A percentile compares a stretch with the other conserved stretches of the same genome.
Conservation (phyloP, 352 stramenopile species). For the Phytopythium litorale region DNA sequence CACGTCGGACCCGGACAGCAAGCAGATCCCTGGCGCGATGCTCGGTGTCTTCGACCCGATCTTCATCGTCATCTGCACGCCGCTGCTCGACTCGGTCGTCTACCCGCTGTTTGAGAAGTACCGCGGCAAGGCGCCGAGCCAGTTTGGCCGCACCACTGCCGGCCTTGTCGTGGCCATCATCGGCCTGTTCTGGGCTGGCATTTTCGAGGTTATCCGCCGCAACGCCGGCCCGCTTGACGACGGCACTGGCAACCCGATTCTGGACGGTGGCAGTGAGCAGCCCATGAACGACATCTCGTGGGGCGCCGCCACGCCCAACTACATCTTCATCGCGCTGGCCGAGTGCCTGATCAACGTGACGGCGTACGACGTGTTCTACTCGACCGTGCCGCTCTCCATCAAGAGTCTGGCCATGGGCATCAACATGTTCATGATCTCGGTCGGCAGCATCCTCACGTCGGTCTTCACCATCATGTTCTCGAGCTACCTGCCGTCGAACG, state of each 20-base stretch:
- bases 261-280: conserved; percentile 33
- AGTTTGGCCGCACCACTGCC: conserved; percentile 27
- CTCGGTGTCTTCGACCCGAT: conserved; percentile 45
- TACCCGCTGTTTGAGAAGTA: conserved; percentile 29
- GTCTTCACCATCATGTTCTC: conserved; percentile 70
- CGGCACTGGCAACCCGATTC: conserved; percentile 24
- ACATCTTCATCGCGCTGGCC: conserved; percentile 49
- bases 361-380: conserved; percentile 58
- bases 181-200: conserved; percentile 25
- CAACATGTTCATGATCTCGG: conserved; percentile 55
- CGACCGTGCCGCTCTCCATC: conserved; percentile 37
- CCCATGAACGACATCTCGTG: conserved; percentile 63
- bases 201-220: conserved; percentile 56
- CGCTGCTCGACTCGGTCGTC: conserved; percentile 27
- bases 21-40: conserved; percentile 49
- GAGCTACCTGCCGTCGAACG: conserved; percentile 36
- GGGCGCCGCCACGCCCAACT: conserved; percentile 42
- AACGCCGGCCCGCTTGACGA: conserved; percentile 37
- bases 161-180: conserved; percentile 1
- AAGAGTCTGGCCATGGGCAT: conserved; percentile 63
- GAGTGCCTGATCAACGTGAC: conserved; percentile 66
- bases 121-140: conserved; percentile 18
- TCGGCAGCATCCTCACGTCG: conserved; percentile 51
- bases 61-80: conserved; percentile 36
- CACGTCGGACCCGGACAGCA: conserved; percentile 27